Percentiles rank a stretch among this genome's conserved stretches.
Conservation (phyloP, 2,329 filamentous ascomycete genomes). For the Fusarium scirpi region DNA sequence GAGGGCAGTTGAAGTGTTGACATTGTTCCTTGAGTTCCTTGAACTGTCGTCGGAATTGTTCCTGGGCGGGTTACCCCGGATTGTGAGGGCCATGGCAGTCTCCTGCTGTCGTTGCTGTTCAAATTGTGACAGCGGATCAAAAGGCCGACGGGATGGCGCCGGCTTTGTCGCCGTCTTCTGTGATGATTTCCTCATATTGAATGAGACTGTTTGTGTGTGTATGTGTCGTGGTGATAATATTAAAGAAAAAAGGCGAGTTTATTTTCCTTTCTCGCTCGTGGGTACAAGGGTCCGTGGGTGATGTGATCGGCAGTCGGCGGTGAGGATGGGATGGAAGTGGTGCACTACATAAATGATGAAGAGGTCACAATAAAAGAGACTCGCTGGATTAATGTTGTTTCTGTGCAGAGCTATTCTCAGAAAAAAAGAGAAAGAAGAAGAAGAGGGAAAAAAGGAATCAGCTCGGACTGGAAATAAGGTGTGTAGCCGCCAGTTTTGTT, state of each 20-base stretch:
- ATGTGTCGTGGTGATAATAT: conserved; percentile 18
- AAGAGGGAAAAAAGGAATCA: conserved; percentile 18
- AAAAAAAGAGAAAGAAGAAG: conserved; percentile 12
- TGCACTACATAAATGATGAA: conserved; percentile 35
- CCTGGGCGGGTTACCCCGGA: conserved; percentile 43
- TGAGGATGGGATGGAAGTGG: conserved; percentile 23
- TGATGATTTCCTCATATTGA: conserved; percentile 39
- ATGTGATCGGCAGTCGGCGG: conserved; percentile 32
- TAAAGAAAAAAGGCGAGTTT: conserved; percentile 5
- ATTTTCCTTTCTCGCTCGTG: conserved; percentile 25
- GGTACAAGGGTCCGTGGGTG: conserved; percentile 15
- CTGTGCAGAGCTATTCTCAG: conserved; percentile 19
- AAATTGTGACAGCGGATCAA: conserved; percentile 36
- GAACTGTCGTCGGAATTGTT: conserved; percentile 34
- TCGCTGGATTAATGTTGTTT: conserved; percentile 12
- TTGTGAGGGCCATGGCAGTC: conserved; percentile 44
- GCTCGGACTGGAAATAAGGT: conserved; percentile 9
- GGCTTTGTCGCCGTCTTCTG: conserved; percentile 29
- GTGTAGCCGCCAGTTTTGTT: conserved; percentile 27
- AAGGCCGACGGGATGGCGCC: conserved; percentile 27
- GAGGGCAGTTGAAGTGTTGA: conserved; percentile 19
- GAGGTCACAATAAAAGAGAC: conserved; percentile 11
- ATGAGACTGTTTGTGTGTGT: conserved; percentile 13
- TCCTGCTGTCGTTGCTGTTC: conserved; percentile 41
- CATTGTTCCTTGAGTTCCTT: conserved; percentile 19